phyloP scores from a whole-genome alignment of 1,284 basidiomycete species.

The Boletus sp. region DNA sequence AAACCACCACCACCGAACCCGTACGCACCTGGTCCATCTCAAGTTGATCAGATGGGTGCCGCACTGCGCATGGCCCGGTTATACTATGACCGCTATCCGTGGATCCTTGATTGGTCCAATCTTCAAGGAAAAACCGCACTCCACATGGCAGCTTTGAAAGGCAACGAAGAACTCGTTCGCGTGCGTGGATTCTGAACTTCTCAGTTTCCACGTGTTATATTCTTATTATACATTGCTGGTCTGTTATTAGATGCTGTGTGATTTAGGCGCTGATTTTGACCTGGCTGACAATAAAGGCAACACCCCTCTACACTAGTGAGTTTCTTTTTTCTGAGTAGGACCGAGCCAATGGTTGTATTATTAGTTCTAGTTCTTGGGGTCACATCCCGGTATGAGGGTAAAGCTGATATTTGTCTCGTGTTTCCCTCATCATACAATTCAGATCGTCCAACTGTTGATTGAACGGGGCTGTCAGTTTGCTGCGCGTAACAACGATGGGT shows the following conservation, averaged over 20 bases:
- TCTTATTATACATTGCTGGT: constrained; percentile 20
- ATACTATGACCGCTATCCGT: constrained; percentile 79
- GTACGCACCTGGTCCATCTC: constrained; percentile 44
- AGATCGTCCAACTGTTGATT: constrained; percentile 84
- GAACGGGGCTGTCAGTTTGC: constrained; percentile 82
- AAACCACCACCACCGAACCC: constrained; percentile 49
- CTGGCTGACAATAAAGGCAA: constrained; percentile 88
- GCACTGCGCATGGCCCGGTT: constrained; percentile 75
- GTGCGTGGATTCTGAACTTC: constrained; percentile 42
- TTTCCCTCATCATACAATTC: constrained; percentile 18
- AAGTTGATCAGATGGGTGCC: constrained; percentile 63
- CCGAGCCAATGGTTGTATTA: constrained; percentile 11
- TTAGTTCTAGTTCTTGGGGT: constrained; percentile 81
- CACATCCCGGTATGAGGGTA: constrained; percentile 57
- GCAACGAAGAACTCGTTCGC: constrained; percentile 83
- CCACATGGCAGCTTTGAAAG: constrained; percentile 83
- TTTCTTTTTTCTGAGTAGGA: constrained; percentile 15
- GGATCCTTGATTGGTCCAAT: constrained; percentile 89
- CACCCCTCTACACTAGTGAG: constrained; percentile 88
- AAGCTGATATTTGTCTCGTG: constrained; percentile 9
- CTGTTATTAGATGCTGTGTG: constrained; percentile 71
- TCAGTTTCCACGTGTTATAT: constrained; percentile 12
- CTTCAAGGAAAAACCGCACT: constrained; percentile 84
- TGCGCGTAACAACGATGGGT: constrained; percentile 85
- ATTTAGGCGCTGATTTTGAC: constrained; percentile 84